Base-by-base conservation (phyloP, 352 stramenopile species). In the Hyaloperonospora arabidopsidis region DNA sequence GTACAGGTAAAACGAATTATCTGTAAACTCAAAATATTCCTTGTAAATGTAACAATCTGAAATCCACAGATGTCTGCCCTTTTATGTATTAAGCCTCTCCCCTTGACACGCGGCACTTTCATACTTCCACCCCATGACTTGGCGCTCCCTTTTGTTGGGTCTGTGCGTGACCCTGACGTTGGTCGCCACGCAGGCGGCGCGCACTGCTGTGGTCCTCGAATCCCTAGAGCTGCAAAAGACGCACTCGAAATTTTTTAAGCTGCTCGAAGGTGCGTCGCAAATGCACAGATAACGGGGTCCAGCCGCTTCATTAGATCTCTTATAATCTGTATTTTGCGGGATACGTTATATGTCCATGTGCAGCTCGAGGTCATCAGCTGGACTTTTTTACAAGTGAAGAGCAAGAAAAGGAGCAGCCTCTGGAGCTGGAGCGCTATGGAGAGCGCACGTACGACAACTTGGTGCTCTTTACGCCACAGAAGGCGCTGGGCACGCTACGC, bases 401-500 rank as follows among this genome's bases (percentile, higher is more conserved):
- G 40, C 11, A 53, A 15, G 25, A 29, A 2, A 12, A 45, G 13
- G 10, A 45, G 49, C 39, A 59, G n/a, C 54, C 69, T 32, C 56
- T 95, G 17, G 45, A 62, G 38, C 72, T 97, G 1, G 76, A 83
- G n/a, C 63, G 74, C 54, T 97, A 89, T 67, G 88, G 88, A 49
- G 87, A 95, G 65, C 76, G 71, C 41, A 60, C 75, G 45, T 96
- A 85, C 61, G 89, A 97, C 53, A 91, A 97, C 61, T 68, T 97
- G 55, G 68, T 97, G 49, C 61, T 96, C 49, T 88, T 97, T 49
- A 86, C 86, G 35, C 86, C 87, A 22, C 68, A 87, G 45, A 89
- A 89, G 70, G 87, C 84, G 53, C 68, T 86, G 18, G 74, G 70
- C 18, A 73, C 70, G 46, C 68, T 91, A 47, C 63, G 64, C 52